Conservation (phyloP, 2,329 filamentous ascomycete species). For the Cladosporium sp. region DNA sequence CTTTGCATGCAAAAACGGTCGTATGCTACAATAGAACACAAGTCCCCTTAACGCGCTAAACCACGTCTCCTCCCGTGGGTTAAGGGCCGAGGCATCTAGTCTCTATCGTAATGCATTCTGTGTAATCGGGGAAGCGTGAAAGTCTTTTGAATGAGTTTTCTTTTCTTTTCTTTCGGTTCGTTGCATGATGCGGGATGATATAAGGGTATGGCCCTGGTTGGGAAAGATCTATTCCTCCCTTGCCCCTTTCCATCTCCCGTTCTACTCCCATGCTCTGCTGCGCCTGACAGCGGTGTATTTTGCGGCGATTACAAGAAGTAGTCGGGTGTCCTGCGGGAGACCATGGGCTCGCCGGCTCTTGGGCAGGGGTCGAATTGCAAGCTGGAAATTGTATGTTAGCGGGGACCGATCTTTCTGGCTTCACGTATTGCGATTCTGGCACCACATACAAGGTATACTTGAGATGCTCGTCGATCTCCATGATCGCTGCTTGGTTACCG, state of each 20-base stretch:
- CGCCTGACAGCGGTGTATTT: not conserved
- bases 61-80: not conserved
- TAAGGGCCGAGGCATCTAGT: not conserved
- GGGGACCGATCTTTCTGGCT: not conserved
- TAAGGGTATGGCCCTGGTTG: not conserved
- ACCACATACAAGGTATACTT: constrained; percentile 99
- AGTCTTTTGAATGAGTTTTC: not conserved
- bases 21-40: not conserved
- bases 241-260: not conserved
- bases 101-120: not conserved
- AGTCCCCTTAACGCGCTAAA: not conserved
- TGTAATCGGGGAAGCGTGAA: not conserved
- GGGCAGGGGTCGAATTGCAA: constrained; percentile 99
- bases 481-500: constrained; percentile 98
- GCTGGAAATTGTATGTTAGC: constrained; percentile 50
- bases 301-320: constrained; percentile 78
- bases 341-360: constrained; percentile 95
- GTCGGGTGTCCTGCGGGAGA: constrained; percentile 88
- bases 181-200: not conserved
- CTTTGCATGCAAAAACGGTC: not conserved
- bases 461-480: constrained; percentile 99
- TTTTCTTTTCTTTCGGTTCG: not conserved
- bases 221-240: not conserved
- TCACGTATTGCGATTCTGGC: not conserved
- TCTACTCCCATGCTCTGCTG: constrained; percentile 10